These are phyloP conservation scores for Agrocybe praecox DNA, from an alignment of 768 basidiomycete species.

Conservation along the genomic window DNA sequence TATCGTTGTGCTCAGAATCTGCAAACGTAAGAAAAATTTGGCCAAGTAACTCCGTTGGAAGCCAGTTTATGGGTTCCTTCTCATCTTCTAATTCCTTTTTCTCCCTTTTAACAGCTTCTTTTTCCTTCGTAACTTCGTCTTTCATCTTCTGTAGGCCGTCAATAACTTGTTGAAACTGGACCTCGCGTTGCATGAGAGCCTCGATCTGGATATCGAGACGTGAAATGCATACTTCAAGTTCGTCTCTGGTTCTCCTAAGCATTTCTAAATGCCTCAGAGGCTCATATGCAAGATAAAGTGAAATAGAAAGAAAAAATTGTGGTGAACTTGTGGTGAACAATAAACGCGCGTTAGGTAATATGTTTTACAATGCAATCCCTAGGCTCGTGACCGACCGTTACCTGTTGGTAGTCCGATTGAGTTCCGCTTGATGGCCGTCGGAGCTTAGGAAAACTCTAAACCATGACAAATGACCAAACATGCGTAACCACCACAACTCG, in stretches of 20 bases:
- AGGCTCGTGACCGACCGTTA: no score
- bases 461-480: no score
- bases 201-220: slow-evolving; percentile 35
- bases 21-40: slow-evolving; percentile 38
- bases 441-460: no score
- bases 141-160: slow-evolving; percentile 40
- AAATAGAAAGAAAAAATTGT: not conserved
- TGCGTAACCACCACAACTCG: no score
- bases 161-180: slow-evolving; percentile 40
- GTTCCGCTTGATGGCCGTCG: no score
- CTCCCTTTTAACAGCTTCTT: slow-evolving; percentile 27
- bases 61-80: slow-evolving; percentile 50
- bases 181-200: slow-evolving; percentile 30
- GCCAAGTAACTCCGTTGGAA: slow-evolving; percentile 50
- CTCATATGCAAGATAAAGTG: not conserved
- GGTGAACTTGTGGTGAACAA: no score
- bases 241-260: slow-evolving; percentile 30
- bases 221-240: slow-evolving; percentile 36
- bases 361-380: no score
- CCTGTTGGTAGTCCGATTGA: no score
- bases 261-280: slow-evolving; percentile 12
- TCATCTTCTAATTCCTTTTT: slow-evolving; percentile 36
- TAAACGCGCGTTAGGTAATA: no score
- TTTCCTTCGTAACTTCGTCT: slow-evolving; percentile 35
- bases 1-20: slow-evolving; percentile 23